Conservation (phyloP, 2,329 filamentous ascomycete species). For the Pseudopyricularia cyperi region DNA sequence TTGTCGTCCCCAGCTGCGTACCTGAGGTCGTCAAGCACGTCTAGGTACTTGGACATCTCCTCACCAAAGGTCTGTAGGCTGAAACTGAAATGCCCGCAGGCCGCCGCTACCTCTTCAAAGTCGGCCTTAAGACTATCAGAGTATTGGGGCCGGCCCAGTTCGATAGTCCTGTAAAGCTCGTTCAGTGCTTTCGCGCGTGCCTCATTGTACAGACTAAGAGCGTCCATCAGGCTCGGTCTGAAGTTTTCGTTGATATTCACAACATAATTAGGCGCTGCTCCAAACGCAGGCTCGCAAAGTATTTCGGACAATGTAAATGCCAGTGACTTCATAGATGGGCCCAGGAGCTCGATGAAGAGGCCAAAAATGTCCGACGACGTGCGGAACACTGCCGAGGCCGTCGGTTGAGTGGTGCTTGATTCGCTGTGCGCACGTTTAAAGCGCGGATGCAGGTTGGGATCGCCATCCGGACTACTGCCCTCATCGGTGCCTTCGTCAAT, state of each 20-base stretch:
- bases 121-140: conserved; percentile 75
- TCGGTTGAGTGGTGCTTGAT: background rate
- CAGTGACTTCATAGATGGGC: conserved; percentile 93
- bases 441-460: conserved; percentile 9
- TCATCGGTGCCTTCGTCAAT: conserved; percentile 53
- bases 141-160: conserved; percentile 48
- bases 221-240: conserved; percentile 65
- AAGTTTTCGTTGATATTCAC: conserved; percentile 72
- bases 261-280: conserved; percentile 48
- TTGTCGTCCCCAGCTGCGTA: conserved; percentile 48
- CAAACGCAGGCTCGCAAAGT: conserved; percentile 76
- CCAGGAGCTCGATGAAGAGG: conserved; percentile 75
- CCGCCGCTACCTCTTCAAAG: conserved; percentile 94
- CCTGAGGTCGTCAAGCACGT: conserved; percentile 76
- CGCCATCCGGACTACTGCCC: conserved; percentile 28
- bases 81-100: conserved; percentile 92
- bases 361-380: conserved; percentile 78
- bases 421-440: conserved; percentile 3
- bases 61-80: conserved; percentile 83
- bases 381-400: conserved; percentile 23
- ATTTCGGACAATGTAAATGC: conserved; percentile 83
- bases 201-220: conserved; percentile 64
- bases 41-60: conserved; percentile 72
- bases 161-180: conserved; percentile 68
- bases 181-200: conserved; percentile 65